phyloP scores from a whole-genome alignment of 169 alveolate genomes.

The Ichthyophthirius multifiliis region DNA sequence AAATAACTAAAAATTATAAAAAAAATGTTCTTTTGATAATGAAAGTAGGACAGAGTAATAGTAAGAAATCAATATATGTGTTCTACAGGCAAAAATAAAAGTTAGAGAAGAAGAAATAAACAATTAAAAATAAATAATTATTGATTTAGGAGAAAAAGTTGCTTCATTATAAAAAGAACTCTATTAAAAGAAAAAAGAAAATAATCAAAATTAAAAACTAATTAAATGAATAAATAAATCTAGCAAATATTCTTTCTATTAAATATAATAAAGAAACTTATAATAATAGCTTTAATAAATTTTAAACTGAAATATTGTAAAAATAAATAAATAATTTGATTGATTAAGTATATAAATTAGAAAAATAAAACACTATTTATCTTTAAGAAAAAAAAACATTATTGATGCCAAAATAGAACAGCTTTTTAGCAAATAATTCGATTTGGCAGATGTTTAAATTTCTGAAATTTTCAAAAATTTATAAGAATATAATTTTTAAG shows the following conservation, averaged over 20 bases:
- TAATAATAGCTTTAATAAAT: background rate
- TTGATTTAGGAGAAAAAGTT: background rate
- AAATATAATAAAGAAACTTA: conserved; percentile 4
- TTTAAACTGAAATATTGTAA: background rate
- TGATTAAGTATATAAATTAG: conserved; percentile 4
- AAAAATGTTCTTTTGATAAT: background rate
- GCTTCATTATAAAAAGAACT: background rate
- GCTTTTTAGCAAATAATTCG: background rate
- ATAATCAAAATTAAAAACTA: background rate
- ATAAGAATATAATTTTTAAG: background rate
- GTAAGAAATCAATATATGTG: background rate
- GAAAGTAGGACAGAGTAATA: background rate
- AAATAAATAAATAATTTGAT: background rate
- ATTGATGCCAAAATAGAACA: background rate
- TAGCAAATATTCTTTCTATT: background rate
- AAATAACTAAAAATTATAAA: background rate
- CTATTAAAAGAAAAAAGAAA: background rate
- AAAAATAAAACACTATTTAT: background rate
- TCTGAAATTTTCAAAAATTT: conserved; percentile 1
- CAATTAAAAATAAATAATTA: background rate
- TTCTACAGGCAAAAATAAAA: background rate
- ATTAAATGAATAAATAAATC: background rate
- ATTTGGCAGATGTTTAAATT: background rate
- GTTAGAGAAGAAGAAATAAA: background rate
- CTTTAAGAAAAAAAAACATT: background rate